Base-by-base conservation (phyloP, 2,329 filamentous ascomycete genomes). In the Phaeosphaeriaceae sp. region DNA sequence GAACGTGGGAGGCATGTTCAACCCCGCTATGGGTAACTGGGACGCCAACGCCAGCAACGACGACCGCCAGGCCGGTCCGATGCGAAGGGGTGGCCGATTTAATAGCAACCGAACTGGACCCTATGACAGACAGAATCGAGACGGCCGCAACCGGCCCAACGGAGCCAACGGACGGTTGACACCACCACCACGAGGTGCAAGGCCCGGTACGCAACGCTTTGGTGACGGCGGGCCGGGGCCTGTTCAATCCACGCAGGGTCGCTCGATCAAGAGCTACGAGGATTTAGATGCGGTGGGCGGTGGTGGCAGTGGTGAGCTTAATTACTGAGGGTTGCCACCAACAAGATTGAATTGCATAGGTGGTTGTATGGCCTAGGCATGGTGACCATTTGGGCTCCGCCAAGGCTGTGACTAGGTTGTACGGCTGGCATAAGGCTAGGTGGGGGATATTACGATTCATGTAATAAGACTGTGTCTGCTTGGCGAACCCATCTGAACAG, bases 211-310 rank as follows among this genome's bases (percentile, higher is more conserved):
- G 51, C 89, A 87, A 83, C 87, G 88, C 34, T 89, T 91, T 57
- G 88, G 87, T 2, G 89, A 90, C 40, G 88, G 89, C 32, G 88
- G 84, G 18, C 86, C 88, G 45, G 92, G 92, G 0, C 93, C 94
- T 16, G 84, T 90, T 16, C 92, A 97, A 74, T 93, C 94, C 9
- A 92, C 96, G 1, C 90, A 95, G 61, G 94, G 94, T 4, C 85
- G 94, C 48, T 96, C 90, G 53, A 77, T 99, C 58, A 96, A 96
- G 82, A 97, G 91, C 73, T 99, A 99, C 70, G 95, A 99, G 74
- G 94, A 99, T 70, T 79, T 99, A 18, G 94, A 99, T 76, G 93
- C 95, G n/a, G 77, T 77, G 42, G 75, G 74, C 32, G 70, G 68
- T 16, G 73, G 74, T 42, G 90, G 87, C 33, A 86, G 87, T 33